phyloP scores from a whole-genome alignment of 805 yeast genomes.

The Pichia membranifaciens region DNA sequence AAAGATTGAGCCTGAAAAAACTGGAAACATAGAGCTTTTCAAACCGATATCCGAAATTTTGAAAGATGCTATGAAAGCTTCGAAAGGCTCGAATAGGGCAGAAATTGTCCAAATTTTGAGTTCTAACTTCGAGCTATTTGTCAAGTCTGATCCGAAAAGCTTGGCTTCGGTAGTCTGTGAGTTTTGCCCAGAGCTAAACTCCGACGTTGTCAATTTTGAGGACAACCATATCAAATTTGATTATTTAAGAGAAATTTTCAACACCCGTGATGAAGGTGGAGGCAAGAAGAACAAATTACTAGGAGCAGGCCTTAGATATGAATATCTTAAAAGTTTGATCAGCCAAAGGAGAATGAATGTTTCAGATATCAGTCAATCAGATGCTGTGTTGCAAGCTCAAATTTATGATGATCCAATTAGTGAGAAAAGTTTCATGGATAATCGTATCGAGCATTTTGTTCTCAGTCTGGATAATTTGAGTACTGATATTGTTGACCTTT shows the following conservation, averaged over 20 bases:
- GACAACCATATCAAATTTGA: constrained; percentile 25
- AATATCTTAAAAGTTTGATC: constrained; percentile 10
- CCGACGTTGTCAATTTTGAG: constrained; percentile 29
- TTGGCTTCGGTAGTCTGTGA: constrained; percentile 34
- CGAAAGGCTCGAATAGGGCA: constrained; percentile 12
- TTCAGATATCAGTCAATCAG: too few relatives aligned
- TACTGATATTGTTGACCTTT: constrained; percentile 15
- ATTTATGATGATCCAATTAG: too few relatives aligned
- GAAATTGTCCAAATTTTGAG: constrained; percentile 26
- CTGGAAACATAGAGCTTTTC: constrained; percentile 14
- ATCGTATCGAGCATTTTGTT: constrained; percentile 15
- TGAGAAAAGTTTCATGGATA: background rate
- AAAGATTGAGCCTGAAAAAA: too few relatives aligned
- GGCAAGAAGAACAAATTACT: constrained; percentile 25
- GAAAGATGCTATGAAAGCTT: constrained; percentile 20
- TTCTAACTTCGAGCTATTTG: constrained; percentile 27
- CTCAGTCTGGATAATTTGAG: constrained; percentile 15
- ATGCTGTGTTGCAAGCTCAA: too few relatives aligned
- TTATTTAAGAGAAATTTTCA: constrained; percentile 33
- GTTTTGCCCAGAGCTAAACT: constrained; percentile 37
- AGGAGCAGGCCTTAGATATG: constrained; percentile 16
- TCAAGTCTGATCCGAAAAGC: constrained; percentile 28
- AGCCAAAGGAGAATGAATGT: background rate
- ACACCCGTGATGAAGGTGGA: constrained; percentile 14
- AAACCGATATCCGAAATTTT: constrained; percentile 28